Evolutionary conservation across 306 rosid genomes (phyloP), one percentile per base, ranked within the genome.

Genomic region (Dalbergia cochinchinensis): DNA sequence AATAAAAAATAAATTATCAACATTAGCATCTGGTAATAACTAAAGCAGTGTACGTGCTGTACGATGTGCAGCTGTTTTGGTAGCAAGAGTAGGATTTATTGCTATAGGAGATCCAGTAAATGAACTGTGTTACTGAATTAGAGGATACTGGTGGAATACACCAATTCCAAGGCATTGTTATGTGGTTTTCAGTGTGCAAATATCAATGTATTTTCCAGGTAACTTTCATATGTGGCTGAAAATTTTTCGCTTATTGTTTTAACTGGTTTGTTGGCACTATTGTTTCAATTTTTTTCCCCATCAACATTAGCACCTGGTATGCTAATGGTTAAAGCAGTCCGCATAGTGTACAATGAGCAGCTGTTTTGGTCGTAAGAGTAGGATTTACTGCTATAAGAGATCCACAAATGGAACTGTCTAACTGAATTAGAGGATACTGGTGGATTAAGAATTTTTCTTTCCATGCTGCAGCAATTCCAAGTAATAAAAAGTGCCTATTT

Each of bases 261-360:
- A 57, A 47, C 42, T 69, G 45, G 42, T 59, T 14, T 60, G 18
- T 71, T 42, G 11, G 31, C 55, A 69, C 26, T 58, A 31, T 71
- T 18, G 45, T 33, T 45, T 19, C 53, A 26, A 16, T 26, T 11
- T 44, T n/a, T 5, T 42, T 69, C 2, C 31, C 31, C 41, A 50
- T 45, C 47, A 88, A 86, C 88, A 31, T 63, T 18, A 64, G 60
- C 19, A 16, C 37, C 65, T 66, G 12, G 10, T 65, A 0, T 26
- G 31, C 8, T 65, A 0, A 18, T 19, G 37, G 11, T 16, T 9
- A 33, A 22, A 45, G 48, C 53, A 31, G 20, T 19, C 22, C 7
- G 51, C 5, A 3, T 73, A 53, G 19, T 73, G 55, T 14, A 16
- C 39, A 22, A 57, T 55, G 19, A 19, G 41, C 19, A 7, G 47